Conservation (phyloP, 2,329 filamentous ascomycete species). For the Paraconiothyrium sp. region DNA sequence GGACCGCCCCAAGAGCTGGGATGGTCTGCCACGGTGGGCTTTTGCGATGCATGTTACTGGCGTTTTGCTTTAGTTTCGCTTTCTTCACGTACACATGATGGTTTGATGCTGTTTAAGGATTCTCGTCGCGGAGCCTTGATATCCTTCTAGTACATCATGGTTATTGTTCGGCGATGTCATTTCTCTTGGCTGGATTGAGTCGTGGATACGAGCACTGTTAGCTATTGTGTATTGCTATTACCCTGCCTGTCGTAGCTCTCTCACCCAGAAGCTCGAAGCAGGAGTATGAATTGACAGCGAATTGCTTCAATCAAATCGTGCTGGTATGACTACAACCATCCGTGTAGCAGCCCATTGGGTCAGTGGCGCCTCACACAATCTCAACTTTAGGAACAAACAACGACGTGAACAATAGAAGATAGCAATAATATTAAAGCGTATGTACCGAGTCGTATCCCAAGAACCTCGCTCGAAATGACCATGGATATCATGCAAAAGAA, state of each 20-base stretch:
- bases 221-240: slow-evolving; percentile 8
- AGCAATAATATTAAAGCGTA: slow-evolving; percentile 16
- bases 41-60: neutral
- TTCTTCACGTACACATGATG: neutral
- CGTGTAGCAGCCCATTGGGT: neutral
- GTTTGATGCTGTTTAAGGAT: neutral
- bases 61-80: neutral
- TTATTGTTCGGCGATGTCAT: neutral
- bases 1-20: slow-evolving; percentile 7
- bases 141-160: neutral
- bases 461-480: slow-evolving; percentile 14
- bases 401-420: neutral
- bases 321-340: neutral
- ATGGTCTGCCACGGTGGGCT: neutral
- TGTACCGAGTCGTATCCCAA: slow-evolving; percentile 11
- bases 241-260: neutral
- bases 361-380: neutral
- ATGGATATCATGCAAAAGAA: slow-evolving; percentile 33
- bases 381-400: neutral
- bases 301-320: neutral
- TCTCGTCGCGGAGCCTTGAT: neutral
- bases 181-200: neutral
- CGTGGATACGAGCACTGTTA: slow-evolving; percentile 1
- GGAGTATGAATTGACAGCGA: neutral
- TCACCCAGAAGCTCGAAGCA: neutral